Evolutionary conservation across 148 eudicot species (phyloP).

Genomic region (Amaranthus palmeri): DNA sequence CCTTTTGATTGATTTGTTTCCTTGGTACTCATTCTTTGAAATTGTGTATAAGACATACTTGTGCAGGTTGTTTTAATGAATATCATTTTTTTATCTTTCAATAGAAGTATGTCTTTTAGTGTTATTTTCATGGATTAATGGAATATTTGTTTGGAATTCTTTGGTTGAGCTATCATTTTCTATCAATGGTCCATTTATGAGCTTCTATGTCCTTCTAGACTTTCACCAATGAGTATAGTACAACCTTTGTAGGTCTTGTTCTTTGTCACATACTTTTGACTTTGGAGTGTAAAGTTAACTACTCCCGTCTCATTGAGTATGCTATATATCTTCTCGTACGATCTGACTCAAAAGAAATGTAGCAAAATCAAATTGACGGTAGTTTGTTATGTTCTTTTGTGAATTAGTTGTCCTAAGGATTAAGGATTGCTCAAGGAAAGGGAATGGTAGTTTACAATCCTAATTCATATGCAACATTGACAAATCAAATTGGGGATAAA

Average conservation of each 20-base stretch:
- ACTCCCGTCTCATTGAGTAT: no score
- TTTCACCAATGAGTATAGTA: background rate
- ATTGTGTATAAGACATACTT: conserved; percentile 25
- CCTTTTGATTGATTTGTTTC: conserved; percentile 10
- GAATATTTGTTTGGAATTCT: background rate
- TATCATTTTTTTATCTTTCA: background rate
- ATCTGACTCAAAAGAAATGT: no score
- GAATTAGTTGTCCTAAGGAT: no score
- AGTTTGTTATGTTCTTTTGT: no score
- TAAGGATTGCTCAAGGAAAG: no score
- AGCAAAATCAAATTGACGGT: no score
- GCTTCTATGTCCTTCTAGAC: background rate
- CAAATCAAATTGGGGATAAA: no score
- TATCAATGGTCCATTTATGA: background rate
- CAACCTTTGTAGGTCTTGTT: conserved; percentile 1
- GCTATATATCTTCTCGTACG: no score
- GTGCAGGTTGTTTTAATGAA: conserved; percentile 23
- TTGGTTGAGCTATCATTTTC: conserved; percentile 1
- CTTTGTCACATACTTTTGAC: no score
- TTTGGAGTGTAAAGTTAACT: no score
- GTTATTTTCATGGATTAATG: conserved; percentile 6
- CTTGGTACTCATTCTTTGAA: conserved; percentile 22
- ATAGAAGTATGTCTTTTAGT: conserved; percentile 1
- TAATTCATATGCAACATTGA: no score
- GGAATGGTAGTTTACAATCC: no score